Base-by-base conservation (phyloP, 176 grass and related monocot genomes). In the Ananas comosus region DNA sequence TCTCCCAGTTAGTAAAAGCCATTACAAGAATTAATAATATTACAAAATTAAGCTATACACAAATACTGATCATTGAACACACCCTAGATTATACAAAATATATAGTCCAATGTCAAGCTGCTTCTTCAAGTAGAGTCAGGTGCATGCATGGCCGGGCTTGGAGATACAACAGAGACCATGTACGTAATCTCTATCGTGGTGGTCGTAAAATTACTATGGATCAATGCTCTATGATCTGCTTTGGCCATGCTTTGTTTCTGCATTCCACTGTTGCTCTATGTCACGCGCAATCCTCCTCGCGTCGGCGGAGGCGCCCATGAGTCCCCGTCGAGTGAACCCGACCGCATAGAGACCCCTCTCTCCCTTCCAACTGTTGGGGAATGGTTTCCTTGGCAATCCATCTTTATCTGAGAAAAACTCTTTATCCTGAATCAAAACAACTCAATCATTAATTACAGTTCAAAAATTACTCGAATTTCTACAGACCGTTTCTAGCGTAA, bases 281-380 rank as follows among this genome's bases (percentile, higher is more conserved):
- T 99, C 95, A 11, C 82, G 67, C n/a, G 90, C 87, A 8, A 99
- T 86, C 63, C 75, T 79, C 66, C 51, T 86, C 18, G 95, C 87
- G 2, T 94, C 95, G 2, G 76, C 12, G n/a, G 87, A 83, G 16
- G 87, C 79, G 17, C 95, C 95, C 90, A 91, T 88, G 64, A 99
- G 70, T 0, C 95, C 95, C 18, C 82, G 82, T 1, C 77, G 74
- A 12, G 95, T 84, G 70, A 99, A 90, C 50, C 95, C 95, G 0
- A 84, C 95, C 6, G 90, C 86, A 53, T 99, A 99, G 21, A 99
- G 84, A 3, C 90, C 90, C 0, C 58, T 74, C 76, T 80, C 87
- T 1, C 90, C 90, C 79, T 91, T 99, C 90, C 95, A 94, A 14
- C 95, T 82, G 10, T 90, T 82, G 16, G 95, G 90, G 70, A 94